Percentiles rank a stretch among this genome's conserved stretches.
Evolutionary conservation across 148 eudicot genomes (phyloP).

Genomic region (Selenicereus undatus): DNA sequence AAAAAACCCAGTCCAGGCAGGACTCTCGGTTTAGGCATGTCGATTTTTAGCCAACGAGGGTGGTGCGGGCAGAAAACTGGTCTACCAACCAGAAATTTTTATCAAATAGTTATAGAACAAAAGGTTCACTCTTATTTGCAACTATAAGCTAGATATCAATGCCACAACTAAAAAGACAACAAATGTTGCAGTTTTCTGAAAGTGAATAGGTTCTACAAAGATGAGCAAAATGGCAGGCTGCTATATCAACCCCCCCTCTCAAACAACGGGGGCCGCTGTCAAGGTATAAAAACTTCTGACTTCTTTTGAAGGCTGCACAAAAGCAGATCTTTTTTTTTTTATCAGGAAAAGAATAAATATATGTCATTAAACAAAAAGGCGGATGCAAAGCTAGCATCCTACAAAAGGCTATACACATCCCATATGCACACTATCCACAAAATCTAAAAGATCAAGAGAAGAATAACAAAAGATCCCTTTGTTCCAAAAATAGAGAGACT

Average conservation of each 20-base stretch:
- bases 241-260: not conserved
- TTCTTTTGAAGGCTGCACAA: not conserved
- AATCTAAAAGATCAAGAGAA: too few relatives aligned
- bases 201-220: not conserved
- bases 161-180: not conserved
- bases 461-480: too few relatives aligned
- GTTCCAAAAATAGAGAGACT: too few relatives aligned
- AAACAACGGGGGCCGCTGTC: too few relatives aligned
- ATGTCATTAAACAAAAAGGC: too few relatives aligned
- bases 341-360: too few relatives aligned
- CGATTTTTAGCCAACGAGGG: not conserved
- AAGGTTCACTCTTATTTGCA: not conserved
- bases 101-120: not conserved
- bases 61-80: too few relatives aligned
- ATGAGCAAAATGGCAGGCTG: not conserved
- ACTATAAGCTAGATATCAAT: not conserved
- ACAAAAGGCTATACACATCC: too few relatives aligned
- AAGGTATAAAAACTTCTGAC: too few relatives aligned
- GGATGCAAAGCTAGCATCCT: too few relatives aligned
- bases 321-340: not conserved
- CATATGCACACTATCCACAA: too few relatives aligned
- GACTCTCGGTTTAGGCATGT: too few relatives aligned
- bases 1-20: not conserved
- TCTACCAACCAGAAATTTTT: not conserved
- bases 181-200: not conserved